Percentiles rank a stretch among this genome's conserved stretches.
phyloP scores from a whole-genome alignment of 495 filamentous ascomycete species.

The Penicillium psychrofluorescens region DNA sequence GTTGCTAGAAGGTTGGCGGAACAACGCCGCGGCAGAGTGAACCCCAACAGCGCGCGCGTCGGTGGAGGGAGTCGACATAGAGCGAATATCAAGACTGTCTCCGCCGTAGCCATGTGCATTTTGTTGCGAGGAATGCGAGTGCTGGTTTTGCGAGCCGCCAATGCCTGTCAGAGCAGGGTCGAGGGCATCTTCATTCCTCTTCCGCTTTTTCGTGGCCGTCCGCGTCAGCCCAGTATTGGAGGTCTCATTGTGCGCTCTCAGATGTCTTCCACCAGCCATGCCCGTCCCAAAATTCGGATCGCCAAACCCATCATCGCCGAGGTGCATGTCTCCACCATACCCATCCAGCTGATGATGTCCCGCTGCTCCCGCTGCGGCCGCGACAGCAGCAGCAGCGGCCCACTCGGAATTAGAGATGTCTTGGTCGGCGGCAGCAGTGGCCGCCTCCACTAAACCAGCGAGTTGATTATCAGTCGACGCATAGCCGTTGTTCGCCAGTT shows the following conservation, averaged over 20 bases:
- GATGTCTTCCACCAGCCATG: conserved; percentile 20
- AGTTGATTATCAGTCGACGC: conserved; percentile 41
- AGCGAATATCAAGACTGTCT: conserved; percentile 30
- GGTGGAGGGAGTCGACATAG: conserved; percentile 27
- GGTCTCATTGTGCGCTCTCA: conserved; percentile 51
- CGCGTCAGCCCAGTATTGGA: conserved; percentile 68
- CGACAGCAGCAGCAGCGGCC: conserved; percentile 30
- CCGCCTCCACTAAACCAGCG: conserved; percentile 47
- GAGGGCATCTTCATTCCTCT: conserved; percentile 36
- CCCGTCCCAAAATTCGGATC: conserved; percentile 28
- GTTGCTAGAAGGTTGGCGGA: conserved; percentile 43
- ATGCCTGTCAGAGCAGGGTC: conserved; percentile 34
- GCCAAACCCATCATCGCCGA: conserved; percentile 36
- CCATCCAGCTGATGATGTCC: conserved; percentile 33
- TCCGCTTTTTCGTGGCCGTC: conserved; percentile 36
- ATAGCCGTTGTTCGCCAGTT: conserved; percentile 26
- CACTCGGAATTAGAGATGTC: conserved; percentile 32
- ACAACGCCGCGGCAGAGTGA: conserved; percentile 53
- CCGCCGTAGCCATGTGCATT: conserved; percentile 24
- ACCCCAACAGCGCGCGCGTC: conserved; percentile 47
- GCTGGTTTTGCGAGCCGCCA: conserved; percentile 20
- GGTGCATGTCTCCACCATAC: conserved; percentile 33
- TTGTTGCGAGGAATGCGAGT: conserved; percentile 23
- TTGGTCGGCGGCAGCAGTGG: conserved; percentile 45
- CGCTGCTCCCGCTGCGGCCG: conserved; percentile 30